Percentiles rank a stretch among this genome's conserved stretches.
Conservation (phyloP, 108 stramenopile genomes). For the Conticribra guillardii region DNA sequence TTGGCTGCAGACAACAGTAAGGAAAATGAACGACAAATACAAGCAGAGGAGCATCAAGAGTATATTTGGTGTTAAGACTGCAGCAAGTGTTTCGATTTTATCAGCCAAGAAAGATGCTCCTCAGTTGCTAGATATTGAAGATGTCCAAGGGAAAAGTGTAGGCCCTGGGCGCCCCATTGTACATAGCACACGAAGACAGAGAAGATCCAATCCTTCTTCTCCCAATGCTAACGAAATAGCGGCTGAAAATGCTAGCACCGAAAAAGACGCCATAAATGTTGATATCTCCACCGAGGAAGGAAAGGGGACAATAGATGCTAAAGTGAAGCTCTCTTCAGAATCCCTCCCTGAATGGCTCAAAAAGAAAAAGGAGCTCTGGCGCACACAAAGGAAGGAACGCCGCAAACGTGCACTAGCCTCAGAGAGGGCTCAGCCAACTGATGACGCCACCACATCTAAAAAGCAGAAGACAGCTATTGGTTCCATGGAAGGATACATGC, state of each 20-base stretch:
- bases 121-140: constrained; percentile 77
- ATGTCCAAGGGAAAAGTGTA: constrained; percentile 50
- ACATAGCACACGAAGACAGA: constrained; percentile 47
- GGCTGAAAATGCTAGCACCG: neutral
- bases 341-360: constrained; percentile 87
- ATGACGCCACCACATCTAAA: constrained; percentile 12
- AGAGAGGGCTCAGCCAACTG: constrained; percentile 6
- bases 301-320: constrained; percentile 23
- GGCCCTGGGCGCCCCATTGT: constrained; percentile 76
- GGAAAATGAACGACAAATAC: constrained; percentile 82
- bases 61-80: constrained; percentile 64
- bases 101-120: constrained; percentile 3
- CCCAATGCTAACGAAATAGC: neutral
- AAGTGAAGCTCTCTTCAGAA: constrained; percentile 57
- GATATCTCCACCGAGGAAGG: constrained; percentile 9
- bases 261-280: constrained; percentile 3
- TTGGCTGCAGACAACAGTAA: constrained; percentile 91
- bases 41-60: constrained; percentile 86
- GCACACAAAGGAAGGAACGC: constrained; percentile 57
- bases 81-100: constrained; percentile 3
- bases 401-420: constrained; percentile 28
- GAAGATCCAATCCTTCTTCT: neutral
- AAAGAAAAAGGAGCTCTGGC: constrained; percentile 90
- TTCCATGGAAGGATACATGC: constrained; percentile 82
- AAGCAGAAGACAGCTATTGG: constrained; percentile 54